Conservation (phyloP, 2,329 filamentous ascomycete species). For the Magnaporthiopsis poae region DNA sequence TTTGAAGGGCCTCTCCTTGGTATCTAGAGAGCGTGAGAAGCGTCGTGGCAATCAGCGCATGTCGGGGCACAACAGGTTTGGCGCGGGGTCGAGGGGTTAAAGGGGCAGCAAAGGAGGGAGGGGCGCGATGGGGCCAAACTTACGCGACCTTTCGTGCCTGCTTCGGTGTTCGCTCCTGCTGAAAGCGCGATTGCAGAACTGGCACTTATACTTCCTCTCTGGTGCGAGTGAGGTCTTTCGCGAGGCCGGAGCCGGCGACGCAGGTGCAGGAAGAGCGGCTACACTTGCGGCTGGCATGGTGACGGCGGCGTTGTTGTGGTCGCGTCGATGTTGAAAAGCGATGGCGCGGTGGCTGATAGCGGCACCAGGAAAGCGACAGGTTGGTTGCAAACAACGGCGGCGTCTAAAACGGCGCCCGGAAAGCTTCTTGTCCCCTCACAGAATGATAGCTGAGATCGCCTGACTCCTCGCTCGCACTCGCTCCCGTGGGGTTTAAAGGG, state of each 20-base stretch:
- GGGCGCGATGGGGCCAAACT: constrained; percentile 34
- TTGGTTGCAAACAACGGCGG: constrained; percentile 23
- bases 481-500: constrained; percentile 64
- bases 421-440: constrained; percentile 26
- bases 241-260: constrained; percentile 59
- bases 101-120: constrained; percentile 12
- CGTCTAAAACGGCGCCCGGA: constrained; percentile 19
- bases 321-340: constrained; percentile 7
- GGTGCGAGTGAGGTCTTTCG: constrained; percentile 69
- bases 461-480: constrained; percentile 49
- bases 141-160: constrained; percentile 95
- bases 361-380: constrained; percentile 12
- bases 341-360: not conserved
- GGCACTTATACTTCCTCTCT: constrained; percentile 99
- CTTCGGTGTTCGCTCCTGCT: constrained; percentile 95
- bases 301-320: constrained; percentile 21
- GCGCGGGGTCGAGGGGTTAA: constrained; percentile 5
- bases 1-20: constrained; percentile 97
- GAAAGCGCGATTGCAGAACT: constrained; percentile 96
- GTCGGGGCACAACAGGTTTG: not conserved
- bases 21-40: constrained; percentile 53
- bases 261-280: constrained; percentile 53
- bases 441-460: constrained; percentile 53
- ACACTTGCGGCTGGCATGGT: constrained; percentile 63
- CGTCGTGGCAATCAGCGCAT: not conserved